phyloP scores from a whole-genome alignment of 352 stramenopile genomes.

The Ophiocytium majus region DNA sequence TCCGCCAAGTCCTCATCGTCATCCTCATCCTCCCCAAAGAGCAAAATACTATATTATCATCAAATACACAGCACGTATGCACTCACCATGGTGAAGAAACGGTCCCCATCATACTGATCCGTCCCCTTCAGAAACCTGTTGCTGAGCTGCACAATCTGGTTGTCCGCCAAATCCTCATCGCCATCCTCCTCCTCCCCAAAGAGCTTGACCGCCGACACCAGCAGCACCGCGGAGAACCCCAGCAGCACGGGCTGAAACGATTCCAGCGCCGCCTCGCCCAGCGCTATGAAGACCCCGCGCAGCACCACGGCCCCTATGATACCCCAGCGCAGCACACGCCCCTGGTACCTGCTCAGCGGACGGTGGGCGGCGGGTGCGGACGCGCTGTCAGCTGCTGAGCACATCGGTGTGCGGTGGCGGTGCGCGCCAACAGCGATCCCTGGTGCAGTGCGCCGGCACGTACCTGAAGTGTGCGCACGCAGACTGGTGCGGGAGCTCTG shows the following conservation, averaged over 20 bases:
- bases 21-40: conserved; percentile 51
- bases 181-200: conserved; percentile 48
- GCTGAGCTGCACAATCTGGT: conserved; percentile 42
- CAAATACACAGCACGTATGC: too few species aligned
- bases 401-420: too few species aligned
- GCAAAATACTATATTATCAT: too few species aligned
- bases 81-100: conserved; percentile 58
- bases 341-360: conserved; percentile 64
- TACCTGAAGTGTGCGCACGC: too few species aligned
- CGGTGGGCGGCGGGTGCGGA: too few species aligned
- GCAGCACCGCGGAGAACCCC: conserved; percentile 52
- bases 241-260: conserved; percentile 52
- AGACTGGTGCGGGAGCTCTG: too few species aligned
- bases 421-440: too few species aligned
- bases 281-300: conserved; percentile 62
- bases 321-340: conserved; percentile 69
- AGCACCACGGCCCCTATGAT: conserved; percentile 73
- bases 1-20: conserved; percentile 42
- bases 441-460: too few species aligned
- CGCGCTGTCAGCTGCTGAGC: too few species aligned
- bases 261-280: conserved; percentile 57
- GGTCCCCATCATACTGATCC: conserved; percentile 57
- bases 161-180: conserved; percentile 48
- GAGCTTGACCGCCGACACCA: conserved; percentile 54
- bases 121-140: conserved; percentile 46